Evolutionary conservation across 1,284 basidiomycete genomes (phyloP).

Genomic region (Coriolopsis trogii): DNA sequence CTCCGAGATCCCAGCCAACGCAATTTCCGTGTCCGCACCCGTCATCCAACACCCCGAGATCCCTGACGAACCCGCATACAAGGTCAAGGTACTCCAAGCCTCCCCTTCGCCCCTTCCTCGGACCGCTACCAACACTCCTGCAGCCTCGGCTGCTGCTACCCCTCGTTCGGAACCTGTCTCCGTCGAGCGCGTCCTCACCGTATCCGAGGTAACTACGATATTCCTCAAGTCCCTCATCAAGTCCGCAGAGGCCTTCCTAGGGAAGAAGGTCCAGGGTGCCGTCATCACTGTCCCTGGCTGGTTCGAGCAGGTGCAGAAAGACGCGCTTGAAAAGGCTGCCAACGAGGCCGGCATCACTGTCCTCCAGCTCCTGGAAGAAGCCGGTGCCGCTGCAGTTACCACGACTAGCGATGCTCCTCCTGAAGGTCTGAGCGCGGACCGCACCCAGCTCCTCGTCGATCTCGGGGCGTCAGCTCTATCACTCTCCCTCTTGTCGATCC

Average conservation of each 20-base stretch:
- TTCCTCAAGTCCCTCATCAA: slow-evolving; percentile 87
- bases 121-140: slow-evolving; percentile 61
- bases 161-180: slow-evolving; percentile 81
- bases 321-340: slow-evolving; percentile 76
- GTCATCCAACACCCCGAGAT: slow-evolving; percentile 78
- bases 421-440: slow-evolving; percentile 49
- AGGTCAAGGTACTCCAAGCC: slow-evolving; percentile 81
- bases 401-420: slow-evolving; percentile 52
- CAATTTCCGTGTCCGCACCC: slow-evolving; percentile 57
- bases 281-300: slow-evolving; percentile 85
- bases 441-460: slow-evolving; percentile 74
- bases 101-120: slow-evolving; percentile 62
- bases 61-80: slow-evolving; percentile 82
- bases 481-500: slow-evolving; percentile 65
- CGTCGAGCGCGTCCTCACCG: slow-evolving; percentile 78
- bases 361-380: slow-evolving; percentile 85
- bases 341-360: slow-evolving; percentile 84
- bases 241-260: slow-evolving; percentile 93
- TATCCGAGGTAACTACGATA: slow-evolving; percentile 83
- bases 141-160: slow-evolving; percentile 71
- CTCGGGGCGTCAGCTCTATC: slow-evolving; percentile 69
- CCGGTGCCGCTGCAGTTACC: slow-evolving; percentile 73
- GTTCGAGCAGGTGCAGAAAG: slow-evolving; percentile 73
- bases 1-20: slow-evolving; percentile 69
- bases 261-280: slow-evolving; percentile 78